These are phyloP conservation scores for Lecanicillium sp. DNA, from an alignment of 2,329 filamentous ascomycete species.

Conservation along the genomic window DNA sequence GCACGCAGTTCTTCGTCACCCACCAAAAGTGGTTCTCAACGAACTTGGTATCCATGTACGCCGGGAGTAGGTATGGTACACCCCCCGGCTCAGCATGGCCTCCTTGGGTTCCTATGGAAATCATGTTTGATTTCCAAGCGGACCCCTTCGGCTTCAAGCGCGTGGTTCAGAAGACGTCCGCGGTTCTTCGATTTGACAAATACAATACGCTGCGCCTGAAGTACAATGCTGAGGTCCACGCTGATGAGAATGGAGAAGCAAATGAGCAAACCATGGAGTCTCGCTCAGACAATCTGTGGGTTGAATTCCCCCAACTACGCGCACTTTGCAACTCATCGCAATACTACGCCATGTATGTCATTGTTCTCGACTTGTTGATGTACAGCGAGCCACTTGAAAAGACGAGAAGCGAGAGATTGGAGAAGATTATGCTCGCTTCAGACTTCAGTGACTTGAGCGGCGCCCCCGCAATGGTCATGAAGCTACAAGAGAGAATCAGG, in stretches of 20 bases:
- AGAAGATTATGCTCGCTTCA: slow-evolving; percentile 98
- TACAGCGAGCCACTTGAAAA: slow-evolving; percentile 97
- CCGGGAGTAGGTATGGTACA: slow-evolving; percentile 86
- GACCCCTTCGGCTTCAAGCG: slow-evolving; percentile 97
- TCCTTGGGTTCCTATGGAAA: slow-evolving; percentile 95
- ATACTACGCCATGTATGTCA: slow-evolving; percentile 98
- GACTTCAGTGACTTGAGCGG: slow-evolving; percentile 97
- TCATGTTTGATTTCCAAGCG: slow-evolving; percentile 93
- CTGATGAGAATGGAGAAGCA: slow-evolving; percentile 42
- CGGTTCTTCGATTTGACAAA: slow-evolving; percentile 91
- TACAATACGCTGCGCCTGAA: slow-evolving; percentile 96
- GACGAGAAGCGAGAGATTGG: slow-evolving; percentile 87
- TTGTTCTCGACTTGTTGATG: slow-evolving; percentile 89
- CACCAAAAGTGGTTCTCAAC: slow-evolving; percentile 85
- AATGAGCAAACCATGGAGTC: slow-evolving; percentile 58
- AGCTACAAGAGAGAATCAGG: slow-evolving; percentile 84
- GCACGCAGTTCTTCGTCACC: slow-evolving; percentile 95
- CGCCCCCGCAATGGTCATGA: slow-evolving; percentile 86
- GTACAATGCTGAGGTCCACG: slow-evolving; percentile 88
- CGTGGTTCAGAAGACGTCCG: slow-evolving; percentile 94
- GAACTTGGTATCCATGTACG: slow-evolving; percentile 84
- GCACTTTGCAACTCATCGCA: slow-evolving; percentile 96
- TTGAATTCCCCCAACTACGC: slow-evolving; percentile 89
- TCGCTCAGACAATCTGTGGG: slow-evolving; percentile 93
- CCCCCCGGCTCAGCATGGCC: slow-evolving; percentile 85